These are phyloP conservation scores for Brasilioporus rufonigricans DNA, from an alignment of 768 basidiomycete species.

Conservation along the genomic window DNA sequence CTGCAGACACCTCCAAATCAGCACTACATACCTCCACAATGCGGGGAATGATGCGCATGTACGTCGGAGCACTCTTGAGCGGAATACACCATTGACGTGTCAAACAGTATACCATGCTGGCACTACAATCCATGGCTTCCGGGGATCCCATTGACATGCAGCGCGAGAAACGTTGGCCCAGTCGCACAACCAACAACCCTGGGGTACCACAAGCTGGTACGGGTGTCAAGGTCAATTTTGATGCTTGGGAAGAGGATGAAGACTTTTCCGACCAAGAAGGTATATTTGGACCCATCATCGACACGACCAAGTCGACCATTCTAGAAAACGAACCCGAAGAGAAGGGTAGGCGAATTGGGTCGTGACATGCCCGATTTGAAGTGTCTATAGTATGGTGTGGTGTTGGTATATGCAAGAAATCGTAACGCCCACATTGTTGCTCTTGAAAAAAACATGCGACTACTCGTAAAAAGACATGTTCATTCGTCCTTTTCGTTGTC, in stretches of 20 bases:
- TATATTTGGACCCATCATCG: slow-evolving; percentile 25
- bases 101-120: slow-evolving; percentile 67
- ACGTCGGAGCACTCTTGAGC: slow-evolving; percentile 19
- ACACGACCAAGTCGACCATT: slow-evolving; percentile 5
- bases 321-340: slow-evolving; percentile 4
- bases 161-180: slow-evolving; percentile 78
- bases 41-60: slow-evolving; percentile 88
- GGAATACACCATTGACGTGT: background rate
- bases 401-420: slow-evolving; percentile 7
- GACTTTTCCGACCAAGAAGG: slow-evolving; percentile 48
- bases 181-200: slow-evolving; percentile 37
- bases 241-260: slow-evolving; percentile 56
- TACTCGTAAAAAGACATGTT: slow-evolving; percentile 1
- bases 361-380: background rate
- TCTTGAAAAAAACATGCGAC: background rate
- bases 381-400: slow-evolving; percentile 8
- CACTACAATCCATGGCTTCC: slow-evolving; percentile 66
- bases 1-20: slow-evolving; percentile 61
- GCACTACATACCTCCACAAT: slow-evolving; percentile 65
- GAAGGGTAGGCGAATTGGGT: background rate
- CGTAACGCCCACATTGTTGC: background rate
- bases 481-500: slow-evolving; percentile 32
- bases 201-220: slow-evolving; percentile 23
- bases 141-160: slow-evolving; percentile 75
- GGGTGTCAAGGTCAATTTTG: slow-evolving; percentile 54